Evolutionary conservation across 148 eudicot species (phyloP), one percentile per base, ranked within the genome.

Genomic region (Spergularia bocconei): DNA sequence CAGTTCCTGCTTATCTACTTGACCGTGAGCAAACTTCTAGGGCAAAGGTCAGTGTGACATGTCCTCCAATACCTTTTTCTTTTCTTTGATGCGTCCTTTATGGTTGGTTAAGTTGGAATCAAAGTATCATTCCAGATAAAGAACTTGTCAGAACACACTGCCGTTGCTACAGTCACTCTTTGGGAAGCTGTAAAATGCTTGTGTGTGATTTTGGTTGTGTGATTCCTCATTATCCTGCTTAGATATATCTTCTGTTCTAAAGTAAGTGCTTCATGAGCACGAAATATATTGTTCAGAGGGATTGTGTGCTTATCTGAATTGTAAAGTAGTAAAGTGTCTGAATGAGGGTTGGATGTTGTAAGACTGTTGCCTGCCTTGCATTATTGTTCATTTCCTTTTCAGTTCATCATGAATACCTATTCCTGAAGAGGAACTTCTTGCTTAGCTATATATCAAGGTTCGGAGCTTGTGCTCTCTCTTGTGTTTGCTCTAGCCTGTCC

Each of bases 21-120:
- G 99, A 95, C 75, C 97, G 99, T 95, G 97, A 95, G 63, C 85
- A 82, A 63, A 90, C 99, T 57, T 79, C 91, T 8, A 88, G 97
- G 70, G 99, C 97, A 7, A 95, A 95, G 99, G 99, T 91, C 17
- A 9, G 11, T 6, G 8, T 6, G 12, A 3, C 29, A 33, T 54
- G 19, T 56, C 25, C 19, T 17, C 15, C 41, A 14, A 10, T 17
- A 1, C 48, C 10, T 33, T 41, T 13, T 29, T 62, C 36, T 19
- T 13, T 68, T 68, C 17, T 50, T 67, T 67, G 70, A 19, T 44
- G 23, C 14, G 17, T 47, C 16, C 54, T 41, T n/a, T 64, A 6
- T 13, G 19, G 12, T 67, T n/a, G 44, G 25, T 44, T 67, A 29
- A 47, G 70, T 44, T 44, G 15, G 20, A 20, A n/a, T 41, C 44